A percentile compares a stretch with the other conserved stretches of the same genome.
These are phyloP conservation scores for Umbelopsis vinacea DNA, from an alignment of 192 early-diverging fungal species.

Conservation along the genomic window DNA sequence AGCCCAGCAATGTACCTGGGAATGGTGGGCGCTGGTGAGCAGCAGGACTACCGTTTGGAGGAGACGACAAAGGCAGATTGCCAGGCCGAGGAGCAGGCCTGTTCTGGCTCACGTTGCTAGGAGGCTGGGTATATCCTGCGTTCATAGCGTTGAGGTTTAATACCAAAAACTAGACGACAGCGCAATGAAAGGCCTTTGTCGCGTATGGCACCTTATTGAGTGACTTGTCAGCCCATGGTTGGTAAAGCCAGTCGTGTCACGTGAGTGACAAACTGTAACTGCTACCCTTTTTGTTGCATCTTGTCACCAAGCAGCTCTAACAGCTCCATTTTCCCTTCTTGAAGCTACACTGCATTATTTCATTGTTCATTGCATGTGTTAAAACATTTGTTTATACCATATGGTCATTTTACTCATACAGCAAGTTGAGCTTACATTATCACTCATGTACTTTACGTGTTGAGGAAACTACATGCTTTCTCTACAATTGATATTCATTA, in stretches of 20 bases:
- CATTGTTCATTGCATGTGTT: too few species aligned
- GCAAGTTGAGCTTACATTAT: too few species aligned
- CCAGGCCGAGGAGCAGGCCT: neutral
- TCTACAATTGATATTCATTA: too few species aligned
- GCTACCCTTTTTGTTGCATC: too few species aligned
- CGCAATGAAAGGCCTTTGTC: neutral
- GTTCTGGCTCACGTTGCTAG: neutral
- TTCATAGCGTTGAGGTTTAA: neutral
- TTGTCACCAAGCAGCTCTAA: neutral
- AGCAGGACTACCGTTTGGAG: slow-evolving; percentile 7
- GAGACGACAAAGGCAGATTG: neutral
- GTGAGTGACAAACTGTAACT: neutral
- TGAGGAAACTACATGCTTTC: too few species aligned
- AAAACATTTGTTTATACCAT: too few species aligned
- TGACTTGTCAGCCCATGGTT: slow-evolving; percentile 6
- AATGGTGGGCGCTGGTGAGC: slow-evolving; percentile 11
- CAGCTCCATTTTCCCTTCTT: too few species aligned
- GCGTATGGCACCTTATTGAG: neutral
- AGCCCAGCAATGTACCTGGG: neutral
- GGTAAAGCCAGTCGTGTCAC: neutral
- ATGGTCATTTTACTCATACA: too few species aligned
- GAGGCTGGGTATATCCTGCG: slow-evolving; percentile 1
- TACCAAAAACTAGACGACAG: neutral
- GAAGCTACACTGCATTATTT: too few species aligned
- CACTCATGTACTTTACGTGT: too few species aligned